phyloP scores from a whole-genome alignment of 2,329 filamentous ascomycete species.

The Sporothrix mexicana region DNA sequence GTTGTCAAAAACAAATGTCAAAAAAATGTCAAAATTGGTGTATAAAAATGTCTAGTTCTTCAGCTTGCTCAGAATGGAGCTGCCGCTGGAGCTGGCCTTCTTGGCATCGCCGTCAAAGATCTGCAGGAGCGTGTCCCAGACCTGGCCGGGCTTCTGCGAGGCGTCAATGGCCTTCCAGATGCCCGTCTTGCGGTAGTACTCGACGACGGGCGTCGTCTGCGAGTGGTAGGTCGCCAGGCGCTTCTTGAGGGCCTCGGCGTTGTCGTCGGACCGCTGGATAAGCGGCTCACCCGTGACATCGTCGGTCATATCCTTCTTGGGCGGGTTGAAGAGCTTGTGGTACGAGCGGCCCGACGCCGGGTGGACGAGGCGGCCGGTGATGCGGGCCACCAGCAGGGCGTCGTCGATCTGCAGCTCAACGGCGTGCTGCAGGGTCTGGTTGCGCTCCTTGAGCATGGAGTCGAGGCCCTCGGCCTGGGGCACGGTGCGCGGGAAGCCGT shows the following conservation, averaged over 20 bases:
- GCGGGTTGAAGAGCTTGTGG: slow-evolving; percentile 98
- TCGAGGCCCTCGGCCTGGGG: slow-evolving; percentile 94
- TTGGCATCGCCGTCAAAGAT: slow-evolving; percentile 75
- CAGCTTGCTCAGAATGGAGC: slow-evolving; percentile 53
- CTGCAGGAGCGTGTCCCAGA: slow-evolving; percentile 90
- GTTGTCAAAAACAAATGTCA: not conserved
- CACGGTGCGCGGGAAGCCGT: slow-evolving; percentile 97
- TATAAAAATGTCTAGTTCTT: slow-evolving; percentile 29
- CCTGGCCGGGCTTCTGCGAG: slow-evolving; percentile 91
- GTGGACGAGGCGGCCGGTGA: slow-evolving; percentile 95
- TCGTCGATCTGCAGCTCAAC: slow-evolving; percentile 98
- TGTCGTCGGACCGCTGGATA: slow-evolving; percentile 96
- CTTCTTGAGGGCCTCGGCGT: slow-evolving; percentile 94
- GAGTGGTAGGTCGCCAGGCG: slow-evolving; percentile 89
- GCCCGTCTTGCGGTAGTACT: slow-evolving; percentile 95
- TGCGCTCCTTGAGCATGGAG: slow-evolving; percentile 79
- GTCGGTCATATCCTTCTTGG: slow-evolving; percentile 91
- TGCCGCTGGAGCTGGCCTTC: slow-evolving; percentile 48
- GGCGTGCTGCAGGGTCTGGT: slow-evolving; percentile 89
- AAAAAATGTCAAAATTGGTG: not conserved
- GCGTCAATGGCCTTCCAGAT: slow-evolving; percentile 97
- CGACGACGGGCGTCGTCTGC: slow-evolving; percentile 90
- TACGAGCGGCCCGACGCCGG: slow-evolving; percentile 95
- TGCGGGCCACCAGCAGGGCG: slow-evolving; percentile 87
- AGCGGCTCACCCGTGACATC: slow-evolving; percentile 96